Evolutionary conservation across 106 monocot genomes (phyloP).

Genomic region (Chionographis japonica): DNA sequence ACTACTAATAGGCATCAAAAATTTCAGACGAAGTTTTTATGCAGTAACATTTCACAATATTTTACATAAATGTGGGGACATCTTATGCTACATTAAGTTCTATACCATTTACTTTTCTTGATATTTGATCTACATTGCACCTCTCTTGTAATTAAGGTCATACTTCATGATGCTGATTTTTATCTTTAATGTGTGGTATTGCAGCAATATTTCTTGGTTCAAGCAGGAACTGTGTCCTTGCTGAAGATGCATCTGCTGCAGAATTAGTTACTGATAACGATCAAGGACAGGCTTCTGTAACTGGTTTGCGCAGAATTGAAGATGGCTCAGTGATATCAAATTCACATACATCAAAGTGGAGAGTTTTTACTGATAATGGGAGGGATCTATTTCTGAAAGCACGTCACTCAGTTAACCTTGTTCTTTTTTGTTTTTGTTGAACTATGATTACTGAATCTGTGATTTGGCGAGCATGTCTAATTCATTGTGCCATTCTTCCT

Average conservation of each 20-base stretch:
- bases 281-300: slow-evolving; percentile 30
- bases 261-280: slow-evolving; percentile 26
- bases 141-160: neutral
- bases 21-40: neutral
- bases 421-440: neutral
- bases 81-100: too few species aligned
- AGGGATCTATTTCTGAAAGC: slow-evolving; percentile 65
- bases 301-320: slow-evolving; percentile 64
- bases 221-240: slow-evolving; percentile 23
- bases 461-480: neutral
- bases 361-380: slow-evolving; percentile 79
- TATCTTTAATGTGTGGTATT: slow-evolving; percentile 6
- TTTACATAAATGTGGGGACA: neutral
- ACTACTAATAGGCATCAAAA: too few species aligned
- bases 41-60: too few species aligned
- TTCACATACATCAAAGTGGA: slow-evolving; percentile 84
- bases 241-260: slow-evolving; percentile 42
- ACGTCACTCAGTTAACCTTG: slow-evolving; percentile 17
- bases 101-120: neutral
- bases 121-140: neutral
- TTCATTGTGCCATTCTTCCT: neutral
- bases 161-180: neutral
- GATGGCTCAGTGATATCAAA: slow-evolving; percentile 88
- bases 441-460: neutral
- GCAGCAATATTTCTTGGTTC: slow-evolving; percentile 53